Evolutionary conservation across 441 rosid genomes (phyloP).

Genomic region (Capsella rubella): DNA sequence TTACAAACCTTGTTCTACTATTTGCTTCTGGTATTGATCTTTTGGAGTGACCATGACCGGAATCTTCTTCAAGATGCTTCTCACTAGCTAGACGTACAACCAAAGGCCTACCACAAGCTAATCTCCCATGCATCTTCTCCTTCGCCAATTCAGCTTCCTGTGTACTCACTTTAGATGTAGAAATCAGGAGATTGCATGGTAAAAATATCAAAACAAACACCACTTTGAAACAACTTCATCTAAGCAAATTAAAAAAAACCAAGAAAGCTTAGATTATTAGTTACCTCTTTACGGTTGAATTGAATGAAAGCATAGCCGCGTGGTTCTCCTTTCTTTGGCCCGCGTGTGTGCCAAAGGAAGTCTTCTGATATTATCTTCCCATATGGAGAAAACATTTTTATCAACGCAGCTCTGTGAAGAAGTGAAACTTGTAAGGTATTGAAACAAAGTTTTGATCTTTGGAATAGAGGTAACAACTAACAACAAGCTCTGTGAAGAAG

Average conservation of each 20-base stretch:
- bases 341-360: slow-evolving; percentile 93
- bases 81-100: slow-evolving; percentile 85
- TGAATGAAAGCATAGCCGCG: slow-evolving; percentile 88
- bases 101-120: slow-evolving; percentile 90
- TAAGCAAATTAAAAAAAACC: slow-evolving; percentile 8
- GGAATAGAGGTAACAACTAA: neutral
- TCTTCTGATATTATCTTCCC: slow-evolving; percentile 91
- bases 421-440: neutral
- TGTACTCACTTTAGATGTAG: slow-evolving; percentile 81
- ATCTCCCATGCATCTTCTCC: slow-evolving; percentile 94
- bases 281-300: slow-evolving; percentile 83
- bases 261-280: slow-evolving; percentile 39
- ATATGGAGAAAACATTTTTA: slow-evolving; percentile 91
- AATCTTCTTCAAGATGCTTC: slow-evolving; percentile 61
- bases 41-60: slow-evolving; percentile 48
- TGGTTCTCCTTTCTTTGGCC: slow-evolving; percentile 93
- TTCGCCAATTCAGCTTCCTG: slow-evolving; percentile 96
- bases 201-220: neutral
- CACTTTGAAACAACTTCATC: neutral
- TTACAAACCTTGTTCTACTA: slow-evolving; percentile 49
- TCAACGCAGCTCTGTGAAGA: slow-evolving; percentile 71
- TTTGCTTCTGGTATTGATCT: slow-evolving; percentile 44
- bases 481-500: slow-evolving; percentile 10
- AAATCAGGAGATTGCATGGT: slow-evolving; percentile 62
- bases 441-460: neutral